A percentile compares a stretch with the other conserved stretches of the same genome.
Conservation (phyloP, 2,329 filamentous ascomycete genomes). For the Tolypocladium ovalisporum region DNA sequence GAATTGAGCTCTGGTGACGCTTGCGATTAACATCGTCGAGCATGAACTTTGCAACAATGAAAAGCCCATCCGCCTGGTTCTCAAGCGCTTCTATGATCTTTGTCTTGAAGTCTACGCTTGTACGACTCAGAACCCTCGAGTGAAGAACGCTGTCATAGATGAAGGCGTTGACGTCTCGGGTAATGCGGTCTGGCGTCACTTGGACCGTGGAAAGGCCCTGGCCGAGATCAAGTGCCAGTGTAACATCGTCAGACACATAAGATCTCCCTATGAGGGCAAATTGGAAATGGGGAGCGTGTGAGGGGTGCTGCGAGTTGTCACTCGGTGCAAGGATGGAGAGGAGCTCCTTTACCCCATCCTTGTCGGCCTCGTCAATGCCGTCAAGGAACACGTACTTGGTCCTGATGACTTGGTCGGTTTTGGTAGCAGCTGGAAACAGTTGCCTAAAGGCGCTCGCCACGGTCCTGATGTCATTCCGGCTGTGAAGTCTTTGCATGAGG, state of each 20-base stretch:
- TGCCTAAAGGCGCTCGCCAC: slow-evolving; percentile 31
- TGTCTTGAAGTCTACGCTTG: slow-evolving; percentile 19
- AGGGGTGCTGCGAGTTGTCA: slow-evolving; percentile 9
- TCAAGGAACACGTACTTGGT: slow-evolving; percentile 33
- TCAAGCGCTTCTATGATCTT: slow-evolving; percentile 28
- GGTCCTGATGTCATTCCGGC: slow-evolving; percentile 29
- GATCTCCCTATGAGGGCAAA: slow-evolving; percentile 31
- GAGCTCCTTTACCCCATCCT: slow-evolving; percentile 24
- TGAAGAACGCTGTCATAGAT: slow-evolving; percentile 28
- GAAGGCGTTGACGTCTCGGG: slow-evolving; percentile 28
- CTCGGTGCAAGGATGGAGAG: slow-evolving; percentile 20
- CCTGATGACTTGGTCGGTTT: slow-evolving; percentile 19
- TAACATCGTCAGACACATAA: slow-evolving; percentile 27
- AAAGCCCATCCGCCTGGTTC: slow-evolving; percentile 32
- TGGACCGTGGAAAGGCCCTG: slow-evolving; percentile 26
- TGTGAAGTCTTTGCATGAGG: slow-evolving; percentile 21
- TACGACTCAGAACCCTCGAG: slow-evolving; percentile 24
- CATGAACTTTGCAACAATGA: slow-evolving; percentile 39
- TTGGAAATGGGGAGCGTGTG: slow-evolving; percentile 16
- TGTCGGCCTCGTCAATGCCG: slow-evolving; percentile 33
- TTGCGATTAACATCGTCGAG: slow-evolving; percentile 35
- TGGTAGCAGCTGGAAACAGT: slow-evolving; percentile 27
- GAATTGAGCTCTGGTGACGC: slow-evolving; percentile 31
- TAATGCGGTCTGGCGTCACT: slow-evolving; percentile 30
- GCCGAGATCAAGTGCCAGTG: slow-evolving; percentile 20